A percentile compares a stretch with the other conserved stretches of the same genome.
These are phyloP conservation scores for Helicosporidium sp. DNA, from an alignment of 139 green algal genomes.

Conservation along the genomic window DNA sequence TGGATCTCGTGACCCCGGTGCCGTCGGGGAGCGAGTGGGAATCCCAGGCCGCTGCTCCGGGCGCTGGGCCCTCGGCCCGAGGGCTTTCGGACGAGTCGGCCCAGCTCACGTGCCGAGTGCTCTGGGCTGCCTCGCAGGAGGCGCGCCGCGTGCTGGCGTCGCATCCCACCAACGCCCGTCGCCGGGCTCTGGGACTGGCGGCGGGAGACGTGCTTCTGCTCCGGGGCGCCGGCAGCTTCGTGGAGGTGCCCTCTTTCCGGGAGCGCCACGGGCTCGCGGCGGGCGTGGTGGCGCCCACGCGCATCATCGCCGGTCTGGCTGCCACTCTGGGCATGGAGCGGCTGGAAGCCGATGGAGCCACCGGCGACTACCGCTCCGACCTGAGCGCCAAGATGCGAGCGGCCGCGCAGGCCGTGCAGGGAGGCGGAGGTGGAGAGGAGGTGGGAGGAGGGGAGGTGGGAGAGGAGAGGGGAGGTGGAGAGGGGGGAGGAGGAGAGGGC, in stretches of 20 bases:
- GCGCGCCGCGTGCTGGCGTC: neutral
- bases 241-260: conserved; percentile 35
- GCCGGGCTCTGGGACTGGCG: conserved; percentile 29
- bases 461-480: too few relatives aligned
- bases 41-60: too few relatives aligned
- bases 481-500: too few relatives aligned
- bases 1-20: conserved; percentile 31
- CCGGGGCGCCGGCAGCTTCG: conserved; percentile 52
- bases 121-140: neutral
- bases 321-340: conserved; percentile 57
- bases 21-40: too few relatives aligned
- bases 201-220: conserved; percentile 74
- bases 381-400: conserved; percentile 34
- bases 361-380: conserved; percentile 48
- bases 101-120: too few relatives aligned
- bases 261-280: conserved; percentile 40
- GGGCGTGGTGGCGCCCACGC: conserved; percentile 72
- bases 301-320: conserved; percentile 82
- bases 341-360: conserved; percentile 52
- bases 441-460: too few relatives aligned
- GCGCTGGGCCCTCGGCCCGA: too few relatives aligned
- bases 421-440: too few relatives aligned
- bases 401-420: conserved; percentile 12
- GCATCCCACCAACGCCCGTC: conserved; percentile 58
- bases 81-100: too few relatives aligned